A percentile compares a stretch with the other conserved stretches of the same genome.
Conservation (phyloP, 257 asterid species). For the Solanum rostratum region DNA sequence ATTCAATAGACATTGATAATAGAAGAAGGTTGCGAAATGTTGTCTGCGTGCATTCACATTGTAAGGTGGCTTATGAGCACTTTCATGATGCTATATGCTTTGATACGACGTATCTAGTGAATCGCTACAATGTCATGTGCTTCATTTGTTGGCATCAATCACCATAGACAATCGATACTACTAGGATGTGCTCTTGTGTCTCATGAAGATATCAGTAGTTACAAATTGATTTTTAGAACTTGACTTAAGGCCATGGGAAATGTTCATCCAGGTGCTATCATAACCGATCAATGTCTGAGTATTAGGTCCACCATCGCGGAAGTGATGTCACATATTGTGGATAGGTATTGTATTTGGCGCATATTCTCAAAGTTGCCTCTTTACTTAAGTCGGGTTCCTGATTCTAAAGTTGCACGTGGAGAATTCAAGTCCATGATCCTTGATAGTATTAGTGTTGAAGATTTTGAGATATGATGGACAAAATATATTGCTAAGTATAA, state of each 20-base stretch:
- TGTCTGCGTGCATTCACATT: background rate
- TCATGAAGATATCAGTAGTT: background rate
- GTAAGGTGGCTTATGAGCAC: background rate
- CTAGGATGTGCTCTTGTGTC: background rate
- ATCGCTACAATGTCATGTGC: background rate
- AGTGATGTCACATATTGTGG: background rate
- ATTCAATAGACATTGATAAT: background rate
- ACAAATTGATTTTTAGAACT: background rate
- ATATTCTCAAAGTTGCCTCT: background rate
- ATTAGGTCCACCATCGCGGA: background rate
- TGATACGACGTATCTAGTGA: background rate
- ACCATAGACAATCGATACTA: background rate
- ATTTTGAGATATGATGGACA: background rate
- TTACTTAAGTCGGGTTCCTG: background rate
- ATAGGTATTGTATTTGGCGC: background rate
- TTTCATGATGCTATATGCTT: background rate
- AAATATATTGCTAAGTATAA: background rate
- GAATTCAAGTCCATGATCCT: background rate
- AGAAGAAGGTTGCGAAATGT: background rate
- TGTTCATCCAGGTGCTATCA: background rate
- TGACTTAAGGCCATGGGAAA: background rate
- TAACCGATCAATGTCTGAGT: background rate
- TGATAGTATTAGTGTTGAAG: background rate
- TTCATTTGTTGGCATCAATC: background rate
- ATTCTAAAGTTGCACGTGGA: background rate